Base-by-base conservation (phyloP, 2,329 filamentous ascomycete genomes). In the Talaromyces sp. region DNA sequence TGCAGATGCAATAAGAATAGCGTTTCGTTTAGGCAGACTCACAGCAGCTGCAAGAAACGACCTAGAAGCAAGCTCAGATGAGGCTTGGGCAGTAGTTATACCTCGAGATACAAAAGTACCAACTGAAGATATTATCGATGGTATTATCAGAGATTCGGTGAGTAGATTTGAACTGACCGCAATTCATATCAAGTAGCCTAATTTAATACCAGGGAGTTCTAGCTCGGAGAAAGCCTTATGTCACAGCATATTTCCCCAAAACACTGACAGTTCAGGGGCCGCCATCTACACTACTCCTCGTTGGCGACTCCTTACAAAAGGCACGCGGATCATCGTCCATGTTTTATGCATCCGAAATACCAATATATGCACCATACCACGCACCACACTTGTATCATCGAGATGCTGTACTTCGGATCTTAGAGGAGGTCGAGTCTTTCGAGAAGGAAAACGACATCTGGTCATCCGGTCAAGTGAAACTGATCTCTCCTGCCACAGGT, bases 191-290 rank as follows among this genome's bases (percentile, higher is more conserved):
- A 22, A 37, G 27, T 35, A 24, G 43, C 19, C 41, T 45, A 31
- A 41, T 16, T 60, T 60, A 39, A 19, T 35, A 13, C n/a, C 22
- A 60, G 58, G 39, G 24, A 13, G n/a, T 60, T 3, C 10, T 31
- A 45, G 27, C 22, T 19, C 41, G 22, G 11, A 60, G 27, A 22
- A 35, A 45, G 67, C 83, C 84, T 2, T 87, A 86, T 75, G 78
- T 87, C 72, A 87, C 84, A 70, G 85, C 84, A 22, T 81, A 86
- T 66, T 85, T 84, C 67, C 80, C 82, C 45, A 86, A 84, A 77
- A 84, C 84, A 45, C 75, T 87, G 65, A 87, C 85, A 16, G 81
- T 87, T 72, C 86, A 84, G 68, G 85, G 84, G 48, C 85, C 85
- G 24, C 85, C 85, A 5, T 61, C 59, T 8, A 61, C 47, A 60